A percentile compares a stretch with the other conserved stretches of the same genome.
phyloP scores from a whole-genome alignment of 352 stramenopile species.

The Elongisporangium anandrum region DNA sequence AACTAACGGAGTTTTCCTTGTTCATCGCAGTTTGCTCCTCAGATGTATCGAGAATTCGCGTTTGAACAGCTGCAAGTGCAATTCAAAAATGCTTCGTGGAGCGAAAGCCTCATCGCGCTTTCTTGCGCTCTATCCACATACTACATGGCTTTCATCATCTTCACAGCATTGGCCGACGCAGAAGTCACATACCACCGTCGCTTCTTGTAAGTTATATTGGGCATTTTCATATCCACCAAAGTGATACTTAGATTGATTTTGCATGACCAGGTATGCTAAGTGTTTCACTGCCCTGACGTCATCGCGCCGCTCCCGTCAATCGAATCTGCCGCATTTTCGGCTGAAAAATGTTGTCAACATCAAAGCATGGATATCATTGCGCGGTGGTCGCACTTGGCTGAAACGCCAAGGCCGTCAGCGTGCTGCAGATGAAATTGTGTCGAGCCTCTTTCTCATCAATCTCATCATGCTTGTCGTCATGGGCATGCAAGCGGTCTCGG shows the following conservation, averaged over 20 bases:
- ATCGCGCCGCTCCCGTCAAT: constrained; percentile 70
- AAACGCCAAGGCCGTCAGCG: constrained; percentile 84
- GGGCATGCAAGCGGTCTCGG: constrained; percentile 78
- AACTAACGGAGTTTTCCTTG: neutral
- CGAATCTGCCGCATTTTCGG: constrained; percentile 85
- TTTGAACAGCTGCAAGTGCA: constrained; percentile 17
- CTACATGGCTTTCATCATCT: constrained; percentile 68
- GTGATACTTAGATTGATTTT: no score
- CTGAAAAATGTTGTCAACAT: constrained; percentile 91
- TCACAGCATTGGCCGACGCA: constrained; percentile 69
- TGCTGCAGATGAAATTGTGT: constrained; percentile 86
- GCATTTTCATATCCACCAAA: no score
- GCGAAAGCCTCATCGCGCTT: constrained; percentile 46
- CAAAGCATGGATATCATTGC: constrained; percentile 87
- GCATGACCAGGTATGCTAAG: constrained; percentile 88
- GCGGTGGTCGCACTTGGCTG: constrained; percentile 82
- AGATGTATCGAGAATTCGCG: constrained; percentile 26
- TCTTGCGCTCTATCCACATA: constrained; percentile 75
- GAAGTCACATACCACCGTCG: constrained; percentile 85
- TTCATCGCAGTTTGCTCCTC: constrained; percentile 1
- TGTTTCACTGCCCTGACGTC: constrained; percentile 88
- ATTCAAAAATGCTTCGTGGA: constrained; percentile 18
- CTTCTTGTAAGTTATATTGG: constrained; percentile 64
- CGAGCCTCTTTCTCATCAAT: constrained; percentile 86
- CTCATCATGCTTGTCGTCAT: constrained; percentile 82